Evolutionary conservation across 345 rosid genomes (phyloP).

Genomic region (Kernera saxatilis): DNA sequence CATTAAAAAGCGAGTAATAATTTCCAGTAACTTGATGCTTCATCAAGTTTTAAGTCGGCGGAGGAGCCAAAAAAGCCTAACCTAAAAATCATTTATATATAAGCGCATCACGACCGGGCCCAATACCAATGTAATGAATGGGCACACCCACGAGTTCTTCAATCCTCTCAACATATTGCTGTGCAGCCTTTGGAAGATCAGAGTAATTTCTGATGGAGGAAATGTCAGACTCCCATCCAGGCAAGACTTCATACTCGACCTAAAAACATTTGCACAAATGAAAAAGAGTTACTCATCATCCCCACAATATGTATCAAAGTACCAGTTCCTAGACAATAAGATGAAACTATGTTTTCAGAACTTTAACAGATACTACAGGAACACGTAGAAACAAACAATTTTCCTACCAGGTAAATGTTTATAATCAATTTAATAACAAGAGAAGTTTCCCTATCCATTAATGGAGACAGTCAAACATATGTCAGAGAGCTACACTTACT

Average conservation of each 20-base stretch:
- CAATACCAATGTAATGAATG: constrained; percentile 80
- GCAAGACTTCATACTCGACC: constrained; percentile 91
- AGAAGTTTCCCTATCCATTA: background rate
- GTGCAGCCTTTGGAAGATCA: constrained; percentile 86
- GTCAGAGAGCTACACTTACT: constrained; percentile 35
- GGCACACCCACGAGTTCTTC: constrained; percentile 87
- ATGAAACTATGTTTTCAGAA: background rate
- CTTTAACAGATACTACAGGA: constrained; percentile 3
- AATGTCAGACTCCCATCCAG: constrained; percentile 87
- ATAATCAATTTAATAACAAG: background rate
- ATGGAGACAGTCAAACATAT: background rate
- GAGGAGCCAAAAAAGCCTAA: constrained; percentile 18
- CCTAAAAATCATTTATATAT: constrained; percentile 51
- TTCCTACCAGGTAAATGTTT: background rate
- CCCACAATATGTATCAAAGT: background rate
- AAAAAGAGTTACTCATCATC: background rate
- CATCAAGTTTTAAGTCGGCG: constrained; percentile 3
- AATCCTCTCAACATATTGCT: constrained; percentile 74
- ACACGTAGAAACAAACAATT: background rate
- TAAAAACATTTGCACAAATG: constrained; percentile 22
- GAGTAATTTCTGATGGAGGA: constrained; percentile 66
- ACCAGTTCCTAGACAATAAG: background rate
- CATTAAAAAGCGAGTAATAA: constrained; percentile 11
- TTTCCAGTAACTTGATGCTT: constrained; percentile 13
- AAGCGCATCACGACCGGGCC: constrained; percentile 93